These are phyloP conservation scores for Carnegiea gigantea DNA, from an alignment of 179 eudicot genomes.

Conservation along the genomic window DNA sequence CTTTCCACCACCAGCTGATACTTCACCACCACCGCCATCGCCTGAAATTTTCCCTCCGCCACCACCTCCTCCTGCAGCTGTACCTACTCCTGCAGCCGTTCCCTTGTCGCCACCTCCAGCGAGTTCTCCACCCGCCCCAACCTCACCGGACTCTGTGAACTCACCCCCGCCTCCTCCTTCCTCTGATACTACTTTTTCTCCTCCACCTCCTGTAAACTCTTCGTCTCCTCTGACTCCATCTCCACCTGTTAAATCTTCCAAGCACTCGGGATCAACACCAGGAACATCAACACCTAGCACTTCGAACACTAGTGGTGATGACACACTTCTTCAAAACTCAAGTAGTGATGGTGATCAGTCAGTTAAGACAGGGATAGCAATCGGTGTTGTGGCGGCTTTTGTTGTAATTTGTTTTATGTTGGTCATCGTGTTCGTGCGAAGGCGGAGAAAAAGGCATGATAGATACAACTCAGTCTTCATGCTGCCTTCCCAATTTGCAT, in stretches of 20 bases:
- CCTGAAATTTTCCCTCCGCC: neutral
- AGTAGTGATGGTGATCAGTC: conserved; percentile 15
- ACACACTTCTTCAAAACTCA: conserved; percentile 1
- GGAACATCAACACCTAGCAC: conserved; percentile 40
- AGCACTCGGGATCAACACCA: conserved; percentile 38
- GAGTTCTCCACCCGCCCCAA: conserved; percentile 10
- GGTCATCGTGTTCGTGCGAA: conserved; percentile 50
- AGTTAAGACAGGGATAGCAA: conserved; percentile 43
- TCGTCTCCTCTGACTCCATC: conserved; percentile 36
- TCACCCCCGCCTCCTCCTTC: conserved; percentile 16
- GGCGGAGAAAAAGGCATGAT: conserved; percentile 50
- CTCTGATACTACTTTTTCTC: neutral
- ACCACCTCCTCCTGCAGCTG: neutral
- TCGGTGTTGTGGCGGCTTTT: conserved; percentile 57
- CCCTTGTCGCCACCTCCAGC: neutral
- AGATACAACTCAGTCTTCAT: conserved; percentile 42
- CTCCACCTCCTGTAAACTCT: conserved; percentile 32
- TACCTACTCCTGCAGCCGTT: neutral
- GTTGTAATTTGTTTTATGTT: conserved; percentile 55
- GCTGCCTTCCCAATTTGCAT: conserved; percentile 67
- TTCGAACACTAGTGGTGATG: conserved; percentile 24
- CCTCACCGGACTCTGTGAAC: neutral
- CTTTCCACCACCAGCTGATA: neutral
- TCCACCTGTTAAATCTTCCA: conserved; percentile 21
- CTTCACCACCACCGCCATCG: neutral